Evolutionary conservation across 148 eudicot species (phyloP), one percentile per base, ranked within the genome.

Genomic region (Diospyros lotus): DNA sequence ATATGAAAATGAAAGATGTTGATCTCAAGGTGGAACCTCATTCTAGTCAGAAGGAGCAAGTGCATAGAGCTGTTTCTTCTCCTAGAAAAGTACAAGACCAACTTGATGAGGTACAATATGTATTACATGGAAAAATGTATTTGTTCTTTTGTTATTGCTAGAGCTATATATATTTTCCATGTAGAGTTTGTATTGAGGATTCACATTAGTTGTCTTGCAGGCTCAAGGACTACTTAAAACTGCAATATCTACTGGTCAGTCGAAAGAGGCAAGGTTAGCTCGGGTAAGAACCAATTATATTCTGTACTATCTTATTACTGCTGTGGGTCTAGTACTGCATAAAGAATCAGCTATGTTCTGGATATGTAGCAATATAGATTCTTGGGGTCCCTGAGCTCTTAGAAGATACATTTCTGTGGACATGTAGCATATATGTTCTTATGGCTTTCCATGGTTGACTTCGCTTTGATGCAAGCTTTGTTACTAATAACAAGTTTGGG

Each of bases 251-350:
- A 82, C 91, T 63, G 99, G 99, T 81, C 90, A 88, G 79, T 88
- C 99, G 55, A 96, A 96, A 84, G 99, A 96, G 83, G 99, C 99
- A 77, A 91, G 99, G 84, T 80, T 96, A 85, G 97, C 99, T 75
- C 90, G 99, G 90, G 99, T 96, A 89, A 87, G 88, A 61, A 64
- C 75, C 58, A 10, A 73, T 44, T 6, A n/a, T 61, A 13, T 61
- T 56, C 5, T 58, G 71, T 65, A 53, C 51, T 4, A 1, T 43
- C 9, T 64, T 40, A 58, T 50, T 48, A 39, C 52, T 52, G 41
- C n/a, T 62, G 44, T 10, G 53, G 56, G 28, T 65, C 18, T 10
- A 39, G 41, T 69, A 41, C 73, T 28, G 28, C 28, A 28, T 28
- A 28, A 28, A 28, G 28, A 28, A 28, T 28, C 28, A 28, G 28